A percentile compares a stretch with the other conserved stretches of the same genome.
Evolutionary conservation across 177 flowering plant genomes (phyloP).

Genomic region (Tripterygium wilfordii): DNA sequence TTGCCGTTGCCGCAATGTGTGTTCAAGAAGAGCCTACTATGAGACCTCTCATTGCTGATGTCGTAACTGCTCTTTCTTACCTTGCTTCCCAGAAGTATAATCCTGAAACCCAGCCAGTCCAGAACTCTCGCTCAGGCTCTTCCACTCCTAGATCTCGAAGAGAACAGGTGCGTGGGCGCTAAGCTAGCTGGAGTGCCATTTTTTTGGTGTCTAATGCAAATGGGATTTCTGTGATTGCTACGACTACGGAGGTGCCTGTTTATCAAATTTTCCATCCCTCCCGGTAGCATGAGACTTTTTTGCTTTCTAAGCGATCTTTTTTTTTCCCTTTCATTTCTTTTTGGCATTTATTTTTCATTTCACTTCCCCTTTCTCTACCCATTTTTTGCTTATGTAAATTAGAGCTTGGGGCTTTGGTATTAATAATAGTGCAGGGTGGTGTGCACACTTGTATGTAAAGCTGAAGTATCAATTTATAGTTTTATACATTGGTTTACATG

Average conservation of each 20-base stretch:
- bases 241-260: constrained; percentile 7
- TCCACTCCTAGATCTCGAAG: constrained; percentile 35
- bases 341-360: constrained; percentile 2
- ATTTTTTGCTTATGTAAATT: constrained; percentile 17
- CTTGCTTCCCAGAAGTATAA: constrained; percentile 49
- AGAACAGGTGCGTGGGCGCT: too few relatives aligned
- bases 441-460: constrained; percentile 1
- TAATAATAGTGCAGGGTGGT: neutral
- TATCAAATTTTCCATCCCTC: constrained; percentile 23
- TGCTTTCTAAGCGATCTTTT: too few relatives aligned
- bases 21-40: constrained; percentile 61
- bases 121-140: constrained; percentile 31
- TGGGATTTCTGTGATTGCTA: too few relatives aligned
- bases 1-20: constrained; percentile 75
- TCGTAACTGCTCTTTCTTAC: constrained; percentile 57
- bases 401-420: constrained; percentile 29
- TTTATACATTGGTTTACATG: too few relatives aligned
- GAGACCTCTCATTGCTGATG: constrained; percentile 64
- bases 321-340: neutral
- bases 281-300: constrained; percentile 13
- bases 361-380: neutral
- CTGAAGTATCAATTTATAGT: too few relatives aligned
- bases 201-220: too few relatives aligned
- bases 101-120: constrained; percentile 35
- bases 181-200: too few relatives aligned